Evolutionary conservation across 2,329 filamentous ascomycete genomes (phyloP), one percentile per base, ranked within the genome.

Genomic region (Trichoderma harzianum): DNA sequence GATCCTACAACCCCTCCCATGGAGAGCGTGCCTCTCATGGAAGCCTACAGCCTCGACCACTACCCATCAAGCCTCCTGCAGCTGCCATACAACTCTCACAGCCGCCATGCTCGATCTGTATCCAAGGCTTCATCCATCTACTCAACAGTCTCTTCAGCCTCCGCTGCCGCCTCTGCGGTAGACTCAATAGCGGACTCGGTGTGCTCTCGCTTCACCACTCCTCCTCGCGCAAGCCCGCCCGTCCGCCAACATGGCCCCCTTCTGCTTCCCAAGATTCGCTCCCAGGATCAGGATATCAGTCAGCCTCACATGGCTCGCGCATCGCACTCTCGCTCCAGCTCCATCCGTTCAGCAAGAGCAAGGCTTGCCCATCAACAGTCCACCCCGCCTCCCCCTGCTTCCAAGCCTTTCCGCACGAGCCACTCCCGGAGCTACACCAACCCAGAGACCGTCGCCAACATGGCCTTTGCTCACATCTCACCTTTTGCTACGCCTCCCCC

Each of bases 221-320:
- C 93, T 51, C 83, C 86, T 53, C 84, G 86, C 68, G 87, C 87
- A 68, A 86, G 88, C 74, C 92, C 92, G 39, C 92, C 93, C 73
- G 88, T 95, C 76, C 88, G 91, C 73, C 91, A 93, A 73, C 91
- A 94, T 82, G 93, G 93, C 67, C 93, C 93, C 66, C 85, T 93
- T 63, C 85, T 97, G 72, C 86, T 97, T 36, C 94, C 94, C 78
- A 96, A 94, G 86, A 95, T 97, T 83, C 89, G 94, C 73, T 89
- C 89, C 53, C 94, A 96, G 82, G 94, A 97, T 82, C 92, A 95
- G 82, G 87, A 91, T 73, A 88, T 94, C 73, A 89, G 91, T 75
- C 74, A 75, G 43, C 58, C 62, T 72, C 76, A 77, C 74, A 75
- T 77, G 55, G 67, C 71, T 69, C 43, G 72, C 43, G 30, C 72